Percentiles rank a stretch among this genome's conserved stretches.
Conservation (phyloP, 208 protist genomes). For the Trypanosoma caninum region DNA sequence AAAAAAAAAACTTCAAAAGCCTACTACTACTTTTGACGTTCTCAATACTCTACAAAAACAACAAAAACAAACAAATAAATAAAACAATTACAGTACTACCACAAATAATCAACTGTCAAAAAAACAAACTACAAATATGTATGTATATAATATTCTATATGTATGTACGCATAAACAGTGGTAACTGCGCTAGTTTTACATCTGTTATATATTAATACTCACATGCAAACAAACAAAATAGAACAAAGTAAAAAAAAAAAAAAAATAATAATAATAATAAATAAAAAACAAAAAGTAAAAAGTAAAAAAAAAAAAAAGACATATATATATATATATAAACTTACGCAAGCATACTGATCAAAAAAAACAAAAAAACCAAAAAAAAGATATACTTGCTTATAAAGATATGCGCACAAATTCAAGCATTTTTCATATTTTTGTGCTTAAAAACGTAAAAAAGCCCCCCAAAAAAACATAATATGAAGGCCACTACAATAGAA, state of each 20-base stretch:
- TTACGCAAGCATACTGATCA: background rate
- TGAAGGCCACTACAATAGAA: background rate
- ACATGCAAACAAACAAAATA: no score
- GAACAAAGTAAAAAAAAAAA: background rate
- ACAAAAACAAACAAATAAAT: no score
- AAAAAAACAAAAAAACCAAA: slow-evolving; percentile 17
- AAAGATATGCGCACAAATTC: background rate
- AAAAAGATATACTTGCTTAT: background rate
- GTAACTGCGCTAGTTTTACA: no score
- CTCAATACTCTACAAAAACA: no score
- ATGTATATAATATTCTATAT: no score
- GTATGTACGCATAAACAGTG: no score
- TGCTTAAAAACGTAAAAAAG: background rate
- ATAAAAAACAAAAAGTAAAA: background rate
- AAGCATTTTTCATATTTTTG: background rate
- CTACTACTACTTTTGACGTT: no score
- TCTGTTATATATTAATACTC: no score
- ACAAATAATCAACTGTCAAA: no score
- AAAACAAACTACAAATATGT: no score
- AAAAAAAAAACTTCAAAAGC: no score
- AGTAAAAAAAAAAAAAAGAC: background rate
- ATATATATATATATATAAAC: background rate
- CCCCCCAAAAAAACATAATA: background rate
- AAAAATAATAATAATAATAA: slow-evolving; percentile 8
- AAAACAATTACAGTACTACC: no score